Conservation (phyloP, 2,329 filamentous ascomycete genomes). For the Fusarium brachygibbosum region DNA sequence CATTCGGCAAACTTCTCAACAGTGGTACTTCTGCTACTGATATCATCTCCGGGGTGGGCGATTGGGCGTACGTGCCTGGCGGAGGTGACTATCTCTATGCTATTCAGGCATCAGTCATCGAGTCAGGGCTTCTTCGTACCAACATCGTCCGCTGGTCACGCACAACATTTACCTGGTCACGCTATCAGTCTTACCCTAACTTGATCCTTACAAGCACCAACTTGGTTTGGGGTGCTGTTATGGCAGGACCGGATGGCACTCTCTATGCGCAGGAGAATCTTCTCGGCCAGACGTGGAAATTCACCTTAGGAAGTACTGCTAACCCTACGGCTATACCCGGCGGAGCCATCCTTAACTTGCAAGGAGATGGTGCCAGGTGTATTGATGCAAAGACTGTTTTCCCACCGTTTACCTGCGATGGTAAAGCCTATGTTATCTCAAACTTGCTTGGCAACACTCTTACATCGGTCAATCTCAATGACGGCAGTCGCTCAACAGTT, state of each 20-base stretch:
- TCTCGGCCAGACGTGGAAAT: constrained; percentile 24
- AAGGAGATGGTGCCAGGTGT: constrained; percentile 35
- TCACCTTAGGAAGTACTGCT: constrained; percentile 2
- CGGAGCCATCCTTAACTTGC: constrained; percentile 7
- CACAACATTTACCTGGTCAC: constrained; percentile 18
- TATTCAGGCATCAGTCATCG: constrained; percentile 6
- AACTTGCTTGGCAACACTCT: constrained; percentile 11
- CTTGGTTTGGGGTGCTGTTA: constrained; percentile 15
- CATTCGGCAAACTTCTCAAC: constrained; percentile 5
- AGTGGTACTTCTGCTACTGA: constrained; percentile 9
- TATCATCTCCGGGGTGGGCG: not conserved
- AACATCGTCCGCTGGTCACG: constrained; percentile 31
- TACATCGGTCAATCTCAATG: not conserved
- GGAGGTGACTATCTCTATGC: constrained; percentile 18
- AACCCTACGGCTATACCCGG: not conserved
- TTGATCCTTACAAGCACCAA: constrained; percentile 12
- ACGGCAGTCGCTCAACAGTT: not conserved
- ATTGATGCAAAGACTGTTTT: constrained; percentile 4
- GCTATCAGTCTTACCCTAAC: constrained; percentile 1
- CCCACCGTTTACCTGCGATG: constrained; percentile 10
- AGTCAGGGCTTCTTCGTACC: constrained; percentile 9
- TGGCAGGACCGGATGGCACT: not conserved
- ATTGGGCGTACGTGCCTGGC: constrained; percentile 14
- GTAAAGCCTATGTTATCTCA: not conserved
- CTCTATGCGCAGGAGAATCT: constrained; percentile 26